A percentile compares a stretch with the other conserved stretches of the same genome.
phyloP scores from a whole-genome alignment of 176 grass and related monocot species.

The Guadua angustifolia region DNA sequence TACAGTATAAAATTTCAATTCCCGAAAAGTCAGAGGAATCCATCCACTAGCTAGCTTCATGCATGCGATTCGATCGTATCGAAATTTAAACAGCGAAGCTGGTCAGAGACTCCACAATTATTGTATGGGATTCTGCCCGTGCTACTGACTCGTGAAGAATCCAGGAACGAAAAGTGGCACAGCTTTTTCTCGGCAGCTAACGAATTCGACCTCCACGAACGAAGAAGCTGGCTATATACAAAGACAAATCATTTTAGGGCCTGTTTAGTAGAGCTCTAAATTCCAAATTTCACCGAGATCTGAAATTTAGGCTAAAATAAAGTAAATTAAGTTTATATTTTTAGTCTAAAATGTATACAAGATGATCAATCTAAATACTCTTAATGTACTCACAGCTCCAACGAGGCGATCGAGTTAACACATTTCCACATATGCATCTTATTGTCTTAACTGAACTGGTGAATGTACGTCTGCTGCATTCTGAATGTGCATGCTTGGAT shows the following conservation, averaged over 20 bases:
- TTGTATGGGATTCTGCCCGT: conserved; percentile 17
- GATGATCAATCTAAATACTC: too few relatives aligned
- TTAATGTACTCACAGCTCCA: too few relatives aligned
- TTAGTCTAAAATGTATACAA: too few relatives aligned
- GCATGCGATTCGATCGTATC: not conserved
- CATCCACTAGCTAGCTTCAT: not conserved
- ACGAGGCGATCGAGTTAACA: too few relatives aligned
- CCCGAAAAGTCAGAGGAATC: conserved; percentile 21
- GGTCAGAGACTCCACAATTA: conserved; percentile 39
- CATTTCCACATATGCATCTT: too few relatives aligned
- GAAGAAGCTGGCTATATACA: not conserved
- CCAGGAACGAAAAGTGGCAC: not conserved
- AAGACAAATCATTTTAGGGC: too few relatives aligned
- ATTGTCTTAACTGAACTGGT: not conserved
- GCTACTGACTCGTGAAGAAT: conserved; percentile 39
- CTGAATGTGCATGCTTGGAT: not conserved
- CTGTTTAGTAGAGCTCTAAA: too few relatives aligned
- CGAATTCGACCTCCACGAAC: conserved; percentile 28
- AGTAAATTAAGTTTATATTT: too few relatives aligned
- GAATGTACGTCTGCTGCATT: too few relatives aligned
- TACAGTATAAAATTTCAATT: too few relatives aligned
- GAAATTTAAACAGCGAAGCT: conserved; percentile 32
- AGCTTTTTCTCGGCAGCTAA: not conserved
- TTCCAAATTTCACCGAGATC: too few relatives aligned
- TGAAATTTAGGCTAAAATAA: too few relatives aligned